Conservation (phyloP, 305 asterid species). For the Solanum hybrid region DNA sequence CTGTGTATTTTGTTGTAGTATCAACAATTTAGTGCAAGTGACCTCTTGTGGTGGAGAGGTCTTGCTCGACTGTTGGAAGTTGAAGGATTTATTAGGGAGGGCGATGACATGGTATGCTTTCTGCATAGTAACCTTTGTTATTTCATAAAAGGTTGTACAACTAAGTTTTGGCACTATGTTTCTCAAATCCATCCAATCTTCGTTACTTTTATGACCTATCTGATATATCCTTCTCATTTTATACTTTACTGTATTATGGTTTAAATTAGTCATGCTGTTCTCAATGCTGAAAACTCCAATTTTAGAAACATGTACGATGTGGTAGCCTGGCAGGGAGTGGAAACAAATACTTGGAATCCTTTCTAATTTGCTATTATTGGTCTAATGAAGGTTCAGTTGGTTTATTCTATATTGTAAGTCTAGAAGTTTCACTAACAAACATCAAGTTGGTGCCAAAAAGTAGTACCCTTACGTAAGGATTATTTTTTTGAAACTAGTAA, state of each 20-base stretch:
- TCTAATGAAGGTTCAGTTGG: not conserved
- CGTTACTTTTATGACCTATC: not conserved
- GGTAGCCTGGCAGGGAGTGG: not conserved
- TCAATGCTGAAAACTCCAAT: not conserved
- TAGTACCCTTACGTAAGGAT: not conserved
- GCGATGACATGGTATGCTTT: constrained; percentile 47
- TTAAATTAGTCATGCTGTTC: not conserved
- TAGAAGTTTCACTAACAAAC: not conserved
- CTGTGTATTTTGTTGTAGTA: constrained; percentile 26
- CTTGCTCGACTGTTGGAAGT: constrained; percentile 61
- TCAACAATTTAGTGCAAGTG: constrained; percentile 41
- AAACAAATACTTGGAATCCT: not conserved
- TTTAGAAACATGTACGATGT: not conserved
- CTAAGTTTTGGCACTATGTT: not conserved
- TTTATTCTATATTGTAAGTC: not conserved
- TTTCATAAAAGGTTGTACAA: not conserved
- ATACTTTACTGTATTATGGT: not conserved
- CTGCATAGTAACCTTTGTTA: not conserved
- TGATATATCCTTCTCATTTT: not conserved
- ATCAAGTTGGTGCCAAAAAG: not conserved
- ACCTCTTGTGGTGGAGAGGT: constrained; percentile 70
- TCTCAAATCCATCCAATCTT: not conserved
- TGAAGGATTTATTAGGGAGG: constrained; percentile 49
- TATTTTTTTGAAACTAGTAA: too few relatives aligned
- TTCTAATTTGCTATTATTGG: not conserved